Evolutionary conservation across 257 asterid species (phyloP).

Genomic region (Solanum pimpinellifolium): DNA sequence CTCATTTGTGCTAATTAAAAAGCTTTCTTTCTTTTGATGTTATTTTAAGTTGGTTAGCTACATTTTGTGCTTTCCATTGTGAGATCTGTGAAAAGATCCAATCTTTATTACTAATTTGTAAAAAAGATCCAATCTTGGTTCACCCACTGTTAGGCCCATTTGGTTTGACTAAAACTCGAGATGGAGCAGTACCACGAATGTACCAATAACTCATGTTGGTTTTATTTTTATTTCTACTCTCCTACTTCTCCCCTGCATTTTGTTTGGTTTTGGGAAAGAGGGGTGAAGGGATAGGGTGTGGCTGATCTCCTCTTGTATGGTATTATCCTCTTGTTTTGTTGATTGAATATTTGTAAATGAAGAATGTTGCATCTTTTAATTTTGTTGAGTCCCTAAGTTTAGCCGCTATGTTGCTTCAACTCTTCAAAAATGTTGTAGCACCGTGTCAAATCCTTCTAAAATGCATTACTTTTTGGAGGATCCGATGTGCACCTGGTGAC

Average conservation of each 20-base stretch:
- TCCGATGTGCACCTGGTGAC: neutral
- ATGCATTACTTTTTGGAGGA: neutral
- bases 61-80: neutral
- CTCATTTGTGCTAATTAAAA: neutral
- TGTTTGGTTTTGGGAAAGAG: neutral
- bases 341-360: neutral
- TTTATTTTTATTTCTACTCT: neutral
- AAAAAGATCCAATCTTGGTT: neutral
- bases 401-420: neutral
- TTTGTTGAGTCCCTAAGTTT: neutral
- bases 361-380: neutral
- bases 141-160: neutral
- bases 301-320: neutral
- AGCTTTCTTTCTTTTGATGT: neutral
- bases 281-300: neutral
- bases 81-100: neutral
- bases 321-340: neutral
- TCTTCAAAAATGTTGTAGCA: neutral
- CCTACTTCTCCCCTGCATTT: neutral
- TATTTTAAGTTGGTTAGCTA: neutral
- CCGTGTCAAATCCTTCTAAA: neutral
- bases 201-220: neutral
- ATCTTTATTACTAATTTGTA: neutral
- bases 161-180: neutral
- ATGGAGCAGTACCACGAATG: neutral